A percentile compares a stretch with the other conserved stretches of the same genome.
Conservation (phyloP, 164 flowering plant species). For the Sextonia rubra region DNA sequence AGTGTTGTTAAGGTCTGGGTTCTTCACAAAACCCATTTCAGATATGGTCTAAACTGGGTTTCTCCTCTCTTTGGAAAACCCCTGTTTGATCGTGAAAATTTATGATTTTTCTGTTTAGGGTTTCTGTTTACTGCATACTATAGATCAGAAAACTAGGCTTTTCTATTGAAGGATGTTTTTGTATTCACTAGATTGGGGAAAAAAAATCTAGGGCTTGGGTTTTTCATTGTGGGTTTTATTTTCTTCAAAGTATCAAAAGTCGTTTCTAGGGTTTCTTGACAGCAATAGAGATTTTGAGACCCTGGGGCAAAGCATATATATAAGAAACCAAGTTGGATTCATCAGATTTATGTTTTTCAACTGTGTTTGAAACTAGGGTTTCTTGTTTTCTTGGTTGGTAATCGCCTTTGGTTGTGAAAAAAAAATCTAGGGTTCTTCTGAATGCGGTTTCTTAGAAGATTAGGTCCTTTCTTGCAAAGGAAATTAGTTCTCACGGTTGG, state of each 20-base stretch:
- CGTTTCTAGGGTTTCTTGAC: not conserved
- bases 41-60: not conserved
- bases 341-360: not conserved
- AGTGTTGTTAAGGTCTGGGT: slow-evolving; percentile 4
- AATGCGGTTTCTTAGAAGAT: not conserved
- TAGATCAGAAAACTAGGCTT: not conserved
- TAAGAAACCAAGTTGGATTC: too few species aligned
- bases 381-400: not conserved
- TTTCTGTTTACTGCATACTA: too few species aligned
- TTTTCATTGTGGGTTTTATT: not conserved
- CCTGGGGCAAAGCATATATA: too few species aligned
- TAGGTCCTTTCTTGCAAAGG: not conserved
- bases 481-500: not conserved
- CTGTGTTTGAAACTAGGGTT: not conserved
- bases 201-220: not conserved
- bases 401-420: not conserved
- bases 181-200: too few species aligned
- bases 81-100: not conserved
- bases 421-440: not conserved
- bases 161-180: too few species aligned
- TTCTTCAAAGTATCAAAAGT: not conserved
- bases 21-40: too few species aligned
- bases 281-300: too few species aligned
- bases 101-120: not conserved
- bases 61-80: not conserved